Conservation (phyloP, 169 alveolate genomes). For the Plasmodium reichenowi region DNA sequence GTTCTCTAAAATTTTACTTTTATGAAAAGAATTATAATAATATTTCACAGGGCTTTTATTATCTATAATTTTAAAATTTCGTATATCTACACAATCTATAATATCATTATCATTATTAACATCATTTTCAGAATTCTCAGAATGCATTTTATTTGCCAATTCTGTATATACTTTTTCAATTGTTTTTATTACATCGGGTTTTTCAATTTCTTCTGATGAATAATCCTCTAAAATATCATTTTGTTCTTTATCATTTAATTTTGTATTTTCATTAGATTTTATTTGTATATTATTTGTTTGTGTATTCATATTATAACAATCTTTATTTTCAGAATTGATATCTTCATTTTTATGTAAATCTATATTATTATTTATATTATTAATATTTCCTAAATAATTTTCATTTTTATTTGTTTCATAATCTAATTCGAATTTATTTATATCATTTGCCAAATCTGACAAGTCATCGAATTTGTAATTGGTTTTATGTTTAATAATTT, state of each 20-base stretch:
- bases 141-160: constrained; percentile 58
- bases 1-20: constrained; percentile 52
- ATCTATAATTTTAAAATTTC: constrained; percentile 66
- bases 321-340: constrained; percentile 11
- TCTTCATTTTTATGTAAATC: neutral
- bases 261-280: constrained; percentile 7
- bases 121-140: constrained; percentile 44
- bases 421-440: constrained; percentile 26
- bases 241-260: constrained; percentile 11
- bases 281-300: constrained; percentile 6
- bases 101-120: constrained; percentile 47
- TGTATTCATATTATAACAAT: neutral
- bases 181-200: constrained; percentile 43
- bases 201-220: constrained; percentile 44
- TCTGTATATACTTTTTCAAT: constrained; percentile 46
- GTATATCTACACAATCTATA: constrained; percentile 56
- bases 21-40: constrained; percentile 57
- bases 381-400: constrained; percentile 12
- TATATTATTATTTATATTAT: constrained; percentile 1
- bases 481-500: constrained; percentile 19
- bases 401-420: constrained; percentile 8
- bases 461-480: constrained; percentile 35
- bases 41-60: constrained; percentile 56
- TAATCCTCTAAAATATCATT: constrained; percentile 5
- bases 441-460: constrained; percentile 30